These are phyloP conservation scores for Tolypocladium inflatum DNA, from an alignment of 2,329 filamentous ascomycete species.

Conservation along the genomic window DNA sequence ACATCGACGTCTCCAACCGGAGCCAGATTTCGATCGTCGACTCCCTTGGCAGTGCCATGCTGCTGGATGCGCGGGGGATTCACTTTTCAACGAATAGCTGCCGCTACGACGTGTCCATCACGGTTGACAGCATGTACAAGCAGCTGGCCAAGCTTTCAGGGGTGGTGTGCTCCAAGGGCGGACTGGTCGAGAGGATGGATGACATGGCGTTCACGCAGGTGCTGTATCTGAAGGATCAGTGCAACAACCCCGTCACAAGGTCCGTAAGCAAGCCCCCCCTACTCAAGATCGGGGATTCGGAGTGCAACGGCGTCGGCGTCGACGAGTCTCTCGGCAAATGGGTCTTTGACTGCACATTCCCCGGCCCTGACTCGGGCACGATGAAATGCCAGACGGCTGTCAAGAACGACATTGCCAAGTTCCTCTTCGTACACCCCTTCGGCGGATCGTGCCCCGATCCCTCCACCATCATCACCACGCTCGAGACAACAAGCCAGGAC, in stretches of 20 bases:
- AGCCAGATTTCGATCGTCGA: constrained; percentile 22
- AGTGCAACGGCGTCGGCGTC: constrained; percentile 18
- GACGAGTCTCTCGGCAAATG: constrained; percentile 18
- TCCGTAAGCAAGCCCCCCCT: constrained; percentile 17
- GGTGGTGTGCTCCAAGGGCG: constrained; percentile 17
- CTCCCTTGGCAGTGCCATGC: constrained; percentile 18
- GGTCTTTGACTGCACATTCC: constrained; percentile 26
- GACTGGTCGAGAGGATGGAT: constrained; percentile 10
- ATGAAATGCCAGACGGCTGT: constrained; percentile 21
- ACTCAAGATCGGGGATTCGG: constrained; percentile 20
- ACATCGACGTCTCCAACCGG: constrained; percentile 24
- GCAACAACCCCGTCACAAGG: constrained; percentile 16
- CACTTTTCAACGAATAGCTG: constrained; percentile 24
- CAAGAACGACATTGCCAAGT: constrained; percentile 19
- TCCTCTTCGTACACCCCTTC: constrained; percentile 24
- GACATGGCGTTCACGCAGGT: constrained; percentile 20
- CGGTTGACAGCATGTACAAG: constrained; percentile 20
- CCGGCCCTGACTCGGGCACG: constrained; percentile 17
- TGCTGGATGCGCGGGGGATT: constrained; percentile 21
- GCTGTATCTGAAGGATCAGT: constrained; percentile 25
- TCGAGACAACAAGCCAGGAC: constrained; percentile 17
- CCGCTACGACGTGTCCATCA: constrained; percentile 21
- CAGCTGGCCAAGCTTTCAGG: constrained; percentile 22
- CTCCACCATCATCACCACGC: constrained; percentile 22
- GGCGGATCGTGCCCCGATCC: constrained; percentile 24